Conservation (phyloP, 2,329 filamentous ascomycete genomes). For the Sclerotinia trifoliorum region DNA sequence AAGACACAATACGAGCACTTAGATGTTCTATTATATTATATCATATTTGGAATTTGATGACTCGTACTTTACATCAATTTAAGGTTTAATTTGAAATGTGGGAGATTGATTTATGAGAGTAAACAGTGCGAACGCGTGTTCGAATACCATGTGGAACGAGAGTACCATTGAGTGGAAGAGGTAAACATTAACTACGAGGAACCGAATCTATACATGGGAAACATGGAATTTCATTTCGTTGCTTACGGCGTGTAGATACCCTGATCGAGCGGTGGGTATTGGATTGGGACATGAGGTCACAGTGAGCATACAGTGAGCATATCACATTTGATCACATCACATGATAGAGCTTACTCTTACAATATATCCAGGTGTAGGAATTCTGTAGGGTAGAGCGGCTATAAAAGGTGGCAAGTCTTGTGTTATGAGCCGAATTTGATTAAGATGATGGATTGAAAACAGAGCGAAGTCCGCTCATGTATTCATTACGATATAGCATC, state of each 20-base stretch:
- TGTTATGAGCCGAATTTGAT: not conserved
- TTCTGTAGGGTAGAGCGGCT: not conserved
- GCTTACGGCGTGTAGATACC: not conserved
- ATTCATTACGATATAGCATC: not conserved
- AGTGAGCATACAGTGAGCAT: not conserved
- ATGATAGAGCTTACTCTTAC: conserved; percentile 4
- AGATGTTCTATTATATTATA: not conserved
- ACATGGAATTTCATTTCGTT: not conserved
- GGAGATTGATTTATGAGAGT: not conserved
- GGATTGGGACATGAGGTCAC: not conserved
- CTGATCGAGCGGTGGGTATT: not conserved
- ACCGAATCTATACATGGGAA: not conserved
- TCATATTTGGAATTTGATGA: not conserved
- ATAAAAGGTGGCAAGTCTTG: not conserved
- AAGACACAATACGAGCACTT: not conserved
- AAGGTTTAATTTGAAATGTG: not conserved
- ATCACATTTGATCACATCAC: conserved; percentile 6
- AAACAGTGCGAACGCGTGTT: not conserved
- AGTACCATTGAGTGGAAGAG: not conserved
- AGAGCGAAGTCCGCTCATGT: not conserved
- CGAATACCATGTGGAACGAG: not conserved
- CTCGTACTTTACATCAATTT: not conserved
- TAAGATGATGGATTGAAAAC: not conserved
- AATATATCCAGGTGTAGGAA: not conserved
- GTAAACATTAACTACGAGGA: not conserved